Percentiles rank a stretch among this genome's conserved stretches.
These are phyloP conservation scores for Lachnellula occidentalis DNA, from an alignment of 2,329 filamentous ascomycete genomes.

Conservation along the genomic window DNA sequence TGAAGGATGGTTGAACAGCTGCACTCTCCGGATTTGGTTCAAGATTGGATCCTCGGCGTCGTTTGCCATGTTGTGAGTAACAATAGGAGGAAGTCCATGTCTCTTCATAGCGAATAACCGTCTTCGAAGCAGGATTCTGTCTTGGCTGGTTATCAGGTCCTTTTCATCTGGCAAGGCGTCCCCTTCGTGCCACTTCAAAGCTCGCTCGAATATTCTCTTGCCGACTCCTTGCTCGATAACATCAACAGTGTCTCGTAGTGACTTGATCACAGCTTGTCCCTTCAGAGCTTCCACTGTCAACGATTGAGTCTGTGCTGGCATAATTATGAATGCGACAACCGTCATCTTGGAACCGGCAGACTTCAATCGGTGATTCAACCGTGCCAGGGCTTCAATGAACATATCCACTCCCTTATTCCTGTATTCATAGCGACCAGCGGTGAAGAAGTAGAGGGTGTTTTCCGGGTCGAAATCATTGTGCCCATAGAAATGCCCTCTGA, in stretches of 20 bases:
- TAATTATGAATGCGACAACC: slow-evolving; percentile 96
- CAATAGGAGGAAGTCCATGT: slow-evolving; percentile 82
- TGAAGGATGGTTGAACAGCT: slow-evolving; percentile 92
- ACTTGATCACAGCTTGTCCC: slow-evolving; percentile 96
- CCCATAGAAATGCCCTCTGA: slow-evolving; percentile 95
- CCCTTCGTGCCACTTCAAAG: slow-evolving; percentile 91
- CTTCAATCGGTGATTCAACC: slow-evolving; percentile 92
- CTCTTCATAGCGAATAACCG: slow-evolving; percentile 97
- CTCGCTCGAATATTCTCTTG: slow-evolving; percentile 89
- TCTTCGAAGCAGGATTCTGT: slow-evolving; percentile 86
- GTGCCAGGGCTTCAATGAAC: slow-evolving; percentile 96
- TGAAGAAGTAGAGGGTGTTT: slow-evolving; percentile 97
- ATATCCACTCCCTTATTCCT: slow-evolving; percentile 98
- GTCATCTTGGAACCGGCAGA: slow-evolving; percentile 79
- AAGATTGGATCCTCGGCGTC: slow-evolving; percentile 89
- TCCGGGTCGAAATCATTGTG: slow-evolving; percentile 96
- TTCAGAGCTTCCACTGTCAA: slow-evolving; percentile 93
- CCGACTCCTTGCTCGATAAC: slow-evolving; percentile 91
- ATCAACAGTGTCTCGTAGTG: slow-evolving; percentile 84
- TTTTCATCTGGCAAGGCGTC: slow-evolving; percentile 93
- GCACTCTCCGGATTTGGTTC: slow-evolving; percentile 91
- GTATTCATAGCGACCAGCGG: slow-evolving; percentile 93
- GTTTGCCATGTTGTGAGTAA: slow-evolving; percentile 98
- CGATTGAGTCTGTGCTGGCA: slow-evolving; percentile 94
- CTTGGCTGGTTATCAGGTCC: slow-evolving; percentile 85